phyloP scores from a whole-genome alignment of 345 rosid genomes.

The Durio zibethinus region DNA sequence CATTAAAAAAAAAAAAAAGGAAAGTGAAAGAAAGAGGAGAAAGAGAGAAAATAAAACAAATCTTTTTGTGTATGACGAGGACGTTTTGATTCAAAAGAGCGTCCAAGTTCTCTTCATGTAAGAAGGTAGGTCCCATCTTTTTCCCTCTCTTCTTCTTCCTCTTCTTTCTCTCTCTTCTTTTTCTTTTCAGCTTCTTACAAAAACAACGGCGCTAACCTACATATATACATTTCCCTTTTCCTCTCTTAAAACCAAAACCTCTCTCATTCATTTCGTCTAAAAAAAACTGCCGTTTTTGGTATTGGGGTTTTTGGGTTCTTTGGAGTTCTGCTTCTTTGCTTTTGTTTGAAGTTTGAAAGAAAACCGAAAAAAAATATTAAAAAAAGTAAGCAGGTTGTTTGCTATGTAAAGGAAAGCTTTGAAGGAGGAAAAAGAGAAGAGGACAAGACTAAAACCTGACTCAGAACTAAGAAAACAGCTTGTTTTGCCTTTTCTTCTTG shows the following conservation, averaged over 20 bases:
- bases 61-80: slow-evolving; percentile 38
- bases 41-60: slow-evolving; percentile 25
- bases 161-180: slow-evolving; percentile 2
- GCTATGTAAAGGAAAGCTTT: slow-evolving; percentile 3
- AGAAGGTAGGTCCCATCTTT: slow-evolving; percentile 33
- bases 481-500: neutral
- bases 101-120: slow-evolving; percentile 69
- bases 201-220: slow-evolving; percentile 46
- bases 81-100: slow-evolving; percentile 40
- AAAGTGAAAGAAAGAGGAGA: too few species aligned
- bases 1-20: neutral
- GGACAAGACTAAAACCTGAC: neutral
- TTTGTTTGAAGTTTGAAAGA: neutral
- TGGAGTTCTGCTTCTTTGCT: neutral
- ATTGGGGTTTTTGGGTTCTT: neutral
- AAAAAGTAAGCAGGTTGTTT: neutral
- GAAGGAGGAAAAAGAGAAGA: neutral
- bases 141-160: neutral
- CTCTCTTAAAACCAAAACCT: neutral
- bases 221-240: neutral
- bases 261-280: neutral
- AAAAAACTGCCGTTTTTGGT: neutral
- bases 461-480: neutral
- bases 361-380: neutral
- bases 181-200: slow-evolving; percentile 13